Evolutionary conservation across 495 filamentous ascomycete species (phyloP).

Genomic region (Cercophora newfieldiana): DNA sequence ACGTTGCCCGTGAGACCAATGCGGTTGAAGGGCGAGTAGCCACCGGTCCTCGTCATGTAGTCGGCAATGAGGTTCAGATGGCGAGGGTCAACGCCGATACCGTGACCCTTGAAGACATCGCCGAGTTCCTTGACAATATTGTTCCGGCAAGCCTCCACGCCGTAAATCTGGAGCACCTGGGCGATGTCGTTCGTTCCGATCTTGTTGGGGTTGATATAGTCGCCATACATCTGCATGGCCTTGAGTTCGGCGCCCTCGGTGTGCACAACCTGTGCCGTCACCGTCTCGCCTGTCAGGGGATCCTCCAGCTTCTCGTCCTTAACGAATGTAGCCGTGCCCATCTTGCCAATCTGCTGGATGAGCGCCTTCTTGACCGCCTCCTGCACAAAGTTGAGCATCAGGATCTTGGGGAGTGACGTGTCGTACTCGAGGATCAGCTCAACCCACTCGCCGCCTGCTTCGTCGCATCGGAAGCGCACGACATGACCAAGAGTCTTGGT

Average conservation of each 20-base stretch:
- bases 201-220: constrained; percentile 81
- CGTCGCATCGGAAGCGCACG: constrained; percentile 76
- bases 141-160: constrained; percentile 86
- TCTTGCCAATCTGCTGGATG: constrained; percentile 80
- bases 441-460: constrained; percentile 69
- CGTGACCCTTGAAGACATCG: constrained; percentile 85
- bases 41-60: constrained; percentile 85
- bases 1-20: constrained; percentile 79
- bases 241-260: constrained; percentile 85
- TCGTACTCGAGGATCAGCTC: constrained; percentile 83
- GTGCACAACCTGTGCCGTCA: constrained; percentile 54
- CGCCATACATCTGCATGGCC: constrained; percentile 84
- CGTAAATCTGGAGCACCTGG: constrained; percentile 79
- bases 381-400: constrained; percentile 89
- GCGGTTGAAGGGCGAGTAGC: constrained; percentile 86
- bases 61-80: constrained; percentile 96
- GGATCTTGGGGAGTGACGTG: constrained; percentile 78
- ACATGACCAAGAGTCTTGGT: constrained; percentile 57
- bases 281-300: constrained; percentile 44
- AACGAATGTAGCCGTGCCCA: constrained; percentile 72
- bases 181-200: constrained; percentile 92
- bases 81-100: constrained; percentile 87
- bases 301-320: constrained; percentile 60
- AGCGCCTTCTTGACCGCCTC: constrained; percentile 69
- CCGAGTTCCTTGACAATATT: constrained; percentile 86